Conservation (phyloP, 306 rosid genomes). For the Hylodesmum podocarpum region DNA sequence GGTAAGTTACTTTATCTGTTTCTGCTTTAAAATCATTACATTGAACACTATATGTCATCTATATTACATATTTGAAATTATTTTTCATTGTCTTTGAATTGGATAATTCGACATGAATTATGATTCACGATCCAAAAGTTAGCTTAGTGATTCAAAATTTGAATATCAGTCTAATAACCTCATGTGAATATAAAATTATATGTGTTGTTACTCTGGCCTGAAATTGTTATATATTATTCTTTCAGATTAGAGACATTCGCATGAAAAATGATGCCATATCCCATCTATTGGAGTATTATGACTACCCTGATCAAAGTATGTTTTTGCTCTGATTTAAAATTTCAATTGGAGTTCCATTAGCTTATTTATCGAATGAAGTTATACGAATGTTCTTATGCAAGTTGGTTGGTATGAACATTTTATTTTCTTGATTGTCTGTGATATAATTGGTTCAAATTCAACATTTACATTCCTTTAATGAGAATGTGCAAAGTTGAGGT, state of each 20-base stretch:
- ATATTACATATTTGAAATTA: no score
- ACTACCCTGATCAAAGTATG: slow-evolving; percentile 78
- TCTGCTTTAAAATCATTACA: no score
- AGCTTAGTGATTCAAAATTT: no score
- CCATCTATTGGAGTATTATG: slow-evolving; percentile 52
- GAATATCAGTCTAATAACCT: no score
- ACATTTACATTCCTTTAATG: not conserved
- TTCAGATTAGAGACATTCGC: slow-evolving; percentile 52
- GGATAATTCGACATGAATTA: no score
- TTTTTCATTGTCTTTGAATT: no score
- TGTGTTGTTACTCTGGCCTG: not conserved
- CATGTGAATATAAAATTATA: not conserved
- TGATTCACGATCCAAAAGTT: no score
- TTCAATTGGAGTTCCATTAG: not conserved
- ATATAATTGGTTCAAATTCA: not conserved
- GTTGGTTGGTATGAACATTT: not conserved
- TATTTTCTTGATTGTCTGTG: not conserved
- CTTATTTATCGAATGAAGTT: not conserved
- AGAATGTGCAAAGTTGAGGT: not conserved
- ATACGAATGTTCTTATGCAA: not conserved
- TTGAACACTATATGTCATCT: no score
- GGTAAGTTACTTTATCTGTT: no score
- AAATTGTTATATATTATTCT: slow-evolving; percentile 8
- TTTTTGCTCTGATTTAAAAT: not conserved
- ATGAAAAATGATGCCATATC: slow-evolving; percentile 20